phyloP scores from a whole-genome alignment of 2,329 filamentous ascomycete genomes.

The Cladosporium cucumerinum region DNA sequence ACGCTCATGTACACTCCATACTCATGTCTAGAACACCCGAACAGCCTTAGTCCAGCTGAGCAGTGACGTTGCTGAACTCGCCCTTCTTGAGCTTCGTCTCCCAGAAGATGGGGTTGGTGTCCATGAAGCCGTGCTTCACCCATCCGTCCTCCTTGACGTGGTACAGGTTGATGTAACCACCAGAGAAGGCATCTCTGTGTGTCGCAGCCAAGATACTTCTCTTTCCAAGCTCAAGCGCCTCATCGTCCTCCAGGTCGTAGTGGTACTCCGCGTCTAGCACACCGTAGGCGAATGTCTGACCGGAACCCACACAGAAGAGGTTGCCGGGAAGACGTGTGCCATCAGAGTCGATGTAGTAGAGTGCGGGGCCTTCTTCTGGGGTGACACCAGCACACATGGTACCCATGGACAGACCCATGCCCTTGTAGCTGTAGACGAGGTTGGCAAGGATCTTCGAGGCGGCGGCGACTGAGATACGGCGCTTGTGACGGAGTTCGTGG shows the following conservation, averaged over 20 bases:
- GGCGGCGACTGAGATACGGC: constrained; percentile 93
- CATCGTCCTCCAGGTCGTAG: constrained; percentile 82
- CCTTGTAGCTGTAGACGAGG: constrained; percentile 97
- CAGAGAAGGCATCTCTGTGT: constrained; percentile 96
- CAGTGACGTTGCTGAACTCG: constrained; percentile 95
- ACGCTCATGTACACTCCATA: not conserved
- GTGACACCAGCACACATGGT: constrained; percentile 99
- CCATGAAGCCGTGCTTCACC: constrained; percentile 97
- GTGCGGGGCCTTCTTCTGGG: constrained; percentile 87
- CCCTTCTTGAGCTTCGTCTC: constrained; percentile 97
- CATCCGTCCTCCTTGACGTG: constrained; percentile 98
- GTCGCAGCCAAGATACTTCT: constrained; percentile 94
- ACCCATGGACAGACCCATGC: constrained; percentile 97
- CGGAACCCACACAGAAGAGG: constrained; percentile 95
- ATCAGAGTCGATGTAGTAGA: constrained; percentile 99
- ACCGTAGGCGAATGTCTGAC: constrained; percentile 98
- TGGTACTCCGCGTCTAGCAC: constrained; percentile 93
- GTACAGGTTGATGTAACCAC: constrained; percentile 97
- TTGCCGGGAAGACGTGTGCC: constrained; percentile 90
- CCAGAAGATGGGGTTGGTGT: constrained; percentile 99
- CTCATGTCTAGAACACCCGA: not conserved
- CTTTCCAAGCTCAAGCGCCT: constrained; percentile 84
- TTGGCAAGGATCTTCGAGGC: constrained; percentile 98
- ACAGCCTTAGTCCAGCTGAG: constrained; percentile 51
- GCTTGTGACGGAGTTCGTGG: constrained; percentile 98